Evolutionary conservation across 2,329 filamentous ascomycete genomes (phyloP).

Genomic region (Alternaria viburni): DNA sequence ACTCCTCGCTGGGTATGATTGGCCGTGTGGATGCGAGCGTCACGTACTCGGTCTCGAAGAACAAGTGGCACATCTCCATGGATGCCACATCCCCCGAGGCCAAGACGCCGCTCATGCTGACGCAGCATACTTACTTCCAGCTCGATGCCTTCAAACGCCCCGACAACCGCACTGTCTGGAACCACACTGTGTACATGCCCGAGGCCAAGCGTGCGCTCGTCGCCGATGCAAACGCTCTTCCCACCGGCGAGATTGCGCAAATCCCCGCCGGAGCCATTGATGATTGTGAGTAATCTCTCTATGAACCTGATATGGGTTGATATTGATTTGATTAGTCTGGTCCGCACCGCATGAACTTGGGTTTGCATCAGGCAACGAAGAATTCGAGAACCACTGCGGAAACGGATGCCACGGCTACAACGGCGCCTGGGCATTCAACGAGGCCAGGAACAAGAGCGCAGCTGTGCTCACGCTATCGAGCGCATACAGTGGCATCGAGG

Average conservation of each 20-base stretch:
- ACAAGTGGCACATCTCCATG: slow-evolving; percentile 44
- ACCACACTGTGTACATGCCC: slow-evolving; percentile 44
- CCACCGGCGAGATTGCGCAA: slow-evolving; percentile 41
- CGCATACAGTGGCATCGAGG: slow-evolving; percentile 41
- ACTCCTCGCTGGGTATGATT: slow-evolving; percentile 39
- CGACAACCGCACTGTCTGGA: slow-evolving; percentile 40
- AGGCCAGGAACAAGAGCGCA: slow-evolving; percentile 27
- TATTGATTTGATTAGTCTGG: slow-evolving; percentile 21
- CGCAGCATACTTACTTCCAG: slow-evolving; percentile 47
- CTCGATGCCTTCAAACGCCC: slow-evolving; percentile 43
- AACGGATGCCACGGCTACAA: slow-evolving; percentile 46
- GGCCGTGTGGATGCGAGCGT: slow-evolving; percentile 38
- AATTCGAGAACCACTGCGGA: slow-evolving; percentile 43
- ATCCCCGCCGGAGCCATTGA: slow-evolving; percentile 31
- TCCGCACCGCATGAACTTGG: slow-evolving; percentile 41
- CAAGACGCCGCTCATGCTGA: slow-evolving; percentile 42
- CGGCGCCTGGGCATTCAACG: slow-evolving; percentile 39
- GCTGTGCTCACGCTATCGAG: slow-evolving; percentile 38
- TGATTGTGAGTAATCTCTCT: slow-evolving; percentile 21
- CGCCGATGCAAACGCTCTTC: slow-evolving; percentile 37
- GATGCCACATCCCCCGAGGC: slow-evolving; percentile 36
- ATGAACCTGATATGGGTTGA: background rate
- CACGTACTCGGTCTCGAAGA: slow-evolving; percentile 40
- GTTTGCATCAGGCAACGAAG: slow-evolving; percentile 31
- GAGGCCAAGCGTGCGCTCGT: slow-evolving; percentile 34